phyloP scores from a whole-genome alignment of 2,329 filamentous ascomycete species.

The Colletotrichum sp. region DNA sequence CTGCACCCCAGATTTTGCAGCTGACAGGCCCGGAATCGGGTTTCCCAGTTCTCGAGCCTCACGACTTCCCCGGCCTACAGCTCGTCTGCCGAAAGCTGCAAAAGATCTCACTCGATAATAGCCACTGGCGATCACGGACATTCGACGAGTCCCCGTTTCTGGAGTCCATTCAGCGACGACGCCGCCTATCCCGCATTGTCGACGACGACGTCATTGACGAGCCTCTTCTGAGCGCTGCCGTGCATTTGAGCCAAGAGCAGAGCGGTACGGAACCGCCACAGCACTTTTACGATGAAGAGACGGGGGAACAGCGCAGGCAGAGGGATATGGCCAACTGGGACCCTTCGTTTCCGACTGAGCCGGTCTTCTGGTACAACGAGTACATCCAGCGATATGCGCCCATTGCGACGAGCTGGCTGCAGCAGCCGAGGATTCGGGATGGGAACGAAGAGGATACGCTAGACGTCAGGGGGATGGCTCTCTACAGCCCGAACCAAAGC shows the following conservation, averaged over 20 bases:
- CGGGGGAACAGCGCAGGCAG: conserved; percentile 33
- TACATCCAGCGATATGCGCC: conserved; percentile 83
- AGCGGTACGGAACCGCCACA: neutral
- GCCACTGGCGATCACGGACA: conserved; percentile 77
- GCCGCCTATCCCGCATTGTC: conserved; percentile 34
- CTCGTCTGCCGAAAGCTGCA: conserved; percentile 71
- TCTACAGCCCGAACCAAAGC: conserved; percentile 57
- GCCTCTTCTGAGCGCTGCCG: conserved; percentile 14
- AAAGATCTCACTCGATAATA: conserved; percentile 73
- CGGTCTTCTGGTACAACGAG: conserved; percentile 85
- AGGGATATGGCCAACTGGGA: conserved; percentile 83
- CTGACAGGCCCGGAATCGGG: conserved; percentile 4
- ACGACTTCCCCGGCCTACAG: conserved; percentile 71
- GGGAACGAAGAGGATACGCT: conserved; percentile 49
- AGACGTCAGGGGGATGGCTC: conserved; percentile 76
- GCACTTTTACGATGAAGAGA: conserved; percentile 26
- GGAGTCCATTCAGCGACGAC: conserved; percentile 61
- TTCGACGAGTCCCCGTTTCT: conserved; percentile 74
- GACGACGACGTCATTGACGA: conserved; percentile 16
- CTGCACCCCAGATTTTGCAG: conserved; percentile 1
- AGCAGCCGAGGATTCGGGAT: conserved; percentile 58
- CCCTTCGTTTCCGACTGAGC: conserved; percentile 73
- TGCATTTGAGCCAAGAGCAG: conserved; percentile 6
- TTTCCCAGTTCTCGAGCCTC: conserved; percentile 63
- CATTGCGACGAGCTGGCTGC: conserved; percentile 78